Percentiles rank a stretch among this genome's conserved stretches.
Evolutionary conservation across 2,329 filamentous ascomycete species (phyloP).

Genomic region (Tricladium varicosporioides): DNA sequence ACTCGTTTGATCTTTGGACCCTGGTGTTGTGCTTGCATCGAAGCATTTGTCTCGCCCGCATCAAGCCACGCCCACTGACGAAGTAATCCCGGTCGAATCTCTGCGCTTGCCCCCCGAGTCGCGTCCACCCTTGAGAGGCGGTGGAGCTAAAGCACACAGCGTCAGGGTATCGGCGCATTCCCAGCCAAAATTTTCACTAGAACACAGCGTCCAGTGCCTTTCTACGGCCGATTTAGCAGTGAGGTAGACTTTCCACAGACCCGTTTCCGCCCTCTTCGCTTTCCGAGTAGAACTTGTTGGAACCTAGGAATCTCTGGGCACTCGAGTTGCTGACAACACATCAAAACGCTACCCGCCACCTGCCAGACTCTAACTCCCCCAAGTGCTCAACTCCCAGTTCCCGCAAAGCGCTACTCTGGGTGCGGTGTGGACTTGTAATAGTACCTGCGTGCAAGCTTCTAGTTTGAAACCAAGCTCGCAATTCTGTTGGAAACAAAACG

Average conservation of each 20-base stretch:
- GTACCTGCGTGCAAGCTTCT: conserved; percentile 2
- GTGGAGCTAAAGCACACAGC: conserved; percentile 5
- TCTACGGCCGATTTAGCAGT: conserved; percentile 17
- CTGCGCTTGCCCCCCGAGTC: neutral
- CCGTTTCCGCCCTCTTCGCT: neutral
- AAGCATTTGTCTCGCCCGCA: conserved; percentile 12
- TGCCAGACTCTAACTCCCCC: neutral
- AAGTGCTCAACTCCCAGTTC: neutral
- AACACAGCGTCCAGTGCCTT: conserved; percentile 10
- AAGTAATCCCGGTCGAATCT: conserved; percentile 3
- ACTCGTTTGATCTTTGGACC: conserved; percentile 9
- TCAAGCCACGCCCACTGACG: conserved; percentile 6
- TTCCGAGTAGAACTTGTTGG: neutral
- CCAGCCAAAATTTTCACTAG: conserved; percentile 13
- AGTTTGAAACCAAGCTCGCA: conserved; percentile 18
- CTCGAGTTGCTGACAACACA: neutral
- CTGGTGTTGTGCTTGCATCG: conserved; percentile 5
- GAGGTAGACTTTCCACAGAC: conserved; percentile 7
- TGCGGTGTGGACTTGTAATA: neutral
- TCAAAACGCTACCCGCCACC: neutral
- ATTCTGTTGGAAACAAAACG: conserved; percentile 18
- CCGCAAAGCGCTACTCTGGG: conserved; percentile 4
- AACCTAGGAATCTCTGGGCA: too few species aligned
- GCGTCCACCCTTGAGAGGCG: conserved; percentile 6
- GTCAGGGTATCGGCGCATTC: conserved; percentile 13